Base-by-base conservation (phyloP, 73 alveolate genomes). In the Paramecium octaurelia region DNA sequence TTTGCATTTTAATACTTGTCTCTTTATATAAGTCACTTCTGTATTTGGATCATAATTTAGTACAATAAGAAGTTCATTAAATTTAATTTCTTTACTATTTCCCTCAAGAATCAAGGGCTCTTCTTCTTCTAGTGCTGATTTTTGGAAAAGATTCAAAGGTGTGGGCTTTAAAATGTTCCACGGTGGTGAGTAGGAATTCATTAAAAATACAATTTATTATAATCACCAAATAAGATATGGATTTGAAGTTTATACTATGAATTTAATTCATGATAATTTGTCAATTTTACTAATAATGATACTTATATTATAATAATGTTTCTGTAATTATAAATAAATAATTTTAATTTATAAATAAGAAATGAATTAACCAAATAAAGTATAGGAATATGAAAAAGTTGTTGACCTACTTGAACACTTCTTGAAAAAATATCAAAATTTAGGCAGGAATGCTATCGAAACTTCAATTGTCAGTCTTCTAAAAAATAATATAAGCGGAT, bases 391-490 rank as follows among this genome's bases (percentile, higher is more conserved):
- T 73, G 59, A 34, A 34, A 73, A 73, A 35, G 60, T 73, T 35
- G 2, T 73, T 9, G 64, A 73, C 18, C 18, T 40, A 73, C 59
- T 73, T 6, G 87, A 73, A n/a, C 57, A 34, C 40, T 73, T 73
- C 21, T 11, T 73, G 8, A 31, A 73, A 36, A 73, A 73, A 38
- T 73, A 73, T 73, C 7, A 20, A 34, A 73, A 73, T 73, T 40
- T 73, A 36, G 57, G 60, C 10, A 31, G 57, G 10, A 60, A 71
- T 42, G 90, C 94, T 21, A 89, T 70, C 23, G 54, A 70, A 11
- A 89, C 94, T 27, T 89, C 94, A 9, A 89, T 89, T 40, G 94
- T 83, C 10, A 70, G 92, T 29, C 42, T 71, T 12, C 23, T 89
- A 21, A 89, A 89, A 35, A 89, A 89, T 24, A 38, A 70, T 38